A percentile compares a stretch with the other conserved stretches of the same genome.
phyloP scores from a whole-genome alignment of 768 basidiomycete genomes.

The Termitomyces heimii region DNA sequence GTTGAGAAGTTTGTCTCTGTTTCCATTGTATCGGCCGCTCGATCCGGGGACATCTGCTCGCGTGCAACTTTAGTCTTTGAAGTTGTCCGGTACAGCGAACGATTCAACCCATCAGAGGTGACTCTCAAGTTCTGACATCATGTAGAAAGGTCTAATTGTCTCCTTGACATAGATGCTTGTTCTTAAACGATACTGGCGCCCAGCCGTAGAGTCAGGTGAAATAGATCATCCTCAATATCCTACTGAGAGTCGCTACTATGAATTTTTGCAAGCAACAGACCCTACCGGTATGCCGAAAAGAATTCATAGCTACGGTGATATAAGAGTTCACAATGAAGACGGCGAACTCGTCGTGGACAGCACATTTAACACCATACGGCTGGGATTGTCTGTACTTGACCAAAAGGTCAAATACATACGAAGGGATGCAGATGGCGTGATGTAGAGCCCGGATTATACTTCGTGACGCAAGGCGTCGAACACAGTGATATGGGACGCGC shows the following conservation, averaged over 20 bases:
- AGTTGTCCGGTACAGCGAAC: not conserved
- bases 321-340: not conserved
- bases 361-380: not conserved
- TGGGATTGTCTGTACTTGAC: no score
- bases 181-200: not conserved
- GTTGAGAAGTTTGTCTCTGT: not conserved
- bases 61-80: not conserved
- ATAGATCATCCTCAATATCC: no score
- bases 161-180: not conserved
- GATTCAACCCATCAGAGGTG: not conserved
- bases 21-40: not conserved
- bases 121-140: not conserved
- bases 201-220: no score
- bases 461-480: no score
- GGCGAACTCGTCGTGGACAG: not conserved
- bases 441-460: not conserved
- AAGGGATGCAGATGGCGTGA: not conserved
- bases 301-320: not conserved
- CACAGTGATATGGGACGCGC: not conserved
- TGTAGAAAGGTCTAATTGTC: not conserved
- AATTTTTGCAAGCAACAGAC: not conserved
- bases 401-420: not conserved
- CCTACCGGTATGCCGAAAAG: not conserved
- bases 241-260: not conserved
- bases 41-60: not conserved